Evolutionary conservation across 208 protist genomes (phyloP).

Genomic region (Crithidia bombi): DNA sequence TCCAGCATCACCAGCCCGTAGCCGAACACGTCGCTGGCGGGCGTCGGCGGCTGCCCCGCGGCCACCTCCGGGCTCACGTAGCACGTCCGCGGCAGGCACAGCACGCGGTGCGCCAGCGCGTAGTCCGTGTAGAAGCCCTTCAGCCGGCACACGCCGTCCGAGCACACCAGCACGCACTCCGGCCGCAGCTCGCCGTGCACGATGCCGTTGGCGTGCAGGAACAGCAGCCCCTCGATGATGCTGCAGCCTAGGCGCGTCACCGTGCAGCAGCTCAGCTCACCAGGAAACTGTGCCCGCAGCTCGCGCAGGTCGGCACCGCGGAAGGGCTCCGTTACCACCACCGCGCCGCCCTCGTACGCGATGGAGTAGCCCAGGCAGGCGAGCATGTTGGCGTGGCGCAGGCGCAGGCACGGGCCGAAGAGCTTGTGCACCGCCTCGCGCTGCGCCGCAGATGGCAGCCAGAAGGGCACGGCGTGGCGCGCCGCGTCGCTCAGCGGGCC

Average conservation of each 20-base stretch:
- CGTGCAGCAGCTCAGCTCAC: constrained; percentile 8
- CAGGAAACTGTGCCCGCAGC: neutral
- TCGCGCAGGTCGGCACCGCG: constrained; percentile 41
- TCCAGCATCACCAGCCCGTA: constrained; percentile 59
- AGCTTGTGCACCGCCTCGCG: constrained; percentile 1
- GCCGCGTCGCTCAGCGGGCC: no score
- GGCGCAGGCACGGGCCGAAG: constrained; percentile 3
- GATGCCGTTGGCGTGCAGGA: constrained; percentile 56
- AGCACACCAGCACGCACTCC: constrained; percentile 59
- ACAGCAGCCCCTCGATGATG: constrained; percentile 51
- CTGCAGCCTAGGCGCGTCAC: constrained; percentile 47
- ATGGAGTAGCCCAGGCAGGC: constrained; percentile 13
- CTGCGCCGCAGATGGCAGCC: constrained; percentile 11
- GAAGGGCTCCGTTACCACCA: constrained; percentile 38
- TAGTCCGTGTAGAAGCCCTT: constrained; percentile 48
- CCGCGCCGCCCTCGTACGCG: constrained; percentile 20
- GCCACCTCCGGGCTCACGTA: constrained; percentile 74
- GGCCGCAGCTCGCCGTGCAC: constrained; percentile 73
- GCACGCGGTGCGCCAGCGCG: neutral
- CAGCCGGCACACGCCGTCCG: constrained; percentile 67
- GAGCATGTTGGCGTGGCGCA: constrained; percentile 27
- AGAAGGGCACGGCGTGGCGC: constrained; percentile 11
- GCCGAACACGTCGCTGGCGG: constrained; percentile 63
- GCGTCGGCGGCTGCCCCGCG: constrained; percentile 38
- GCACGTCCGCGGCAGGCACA: constrained; percentile 39